Conservation (phyloP, 768 basidiomycete genomes). For the Gymnopilus dilepis region DNA sequence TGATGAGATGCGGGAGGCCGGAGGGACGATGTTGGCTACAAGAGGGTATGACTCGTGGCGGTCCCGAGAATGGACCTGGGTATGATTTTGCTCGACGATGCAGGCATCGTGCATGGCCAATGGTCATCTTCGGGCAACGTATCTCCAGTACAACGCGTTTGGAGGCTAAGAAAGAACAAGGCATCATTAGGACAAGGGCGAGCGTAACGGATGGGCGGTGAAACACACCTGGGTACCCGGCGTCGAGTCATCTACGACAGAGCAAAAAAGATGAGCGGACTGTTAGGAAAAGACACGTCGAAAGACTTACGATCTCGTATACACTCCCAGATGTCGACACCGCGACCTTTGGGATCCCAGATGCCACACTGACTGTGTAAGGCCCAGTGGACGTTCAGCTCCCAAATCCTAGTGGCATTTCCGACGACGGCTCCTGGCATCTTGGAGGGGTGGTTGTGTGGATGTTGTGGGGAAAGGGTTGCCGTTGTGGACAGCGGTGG, state of each 20-base stretch:
- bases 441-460: slow-evolving; percentile 15
- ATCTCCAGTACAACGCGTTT: slow-evolving; percentile 52
- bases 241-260: slow-evolving; percentile 59
- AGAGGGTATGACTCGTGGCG: slow-evolving; percentile 13
- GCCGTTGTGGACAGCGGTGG: slow-evolving; percentile 16
- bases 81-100: slow-evolving; percentile 9
- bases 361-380: slow-evolving; percentile 71
- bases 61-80: slow-evolving; percentile 15
- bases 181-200: neutral
- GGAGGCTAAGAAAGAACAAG: slow-evolving; percentile 32
- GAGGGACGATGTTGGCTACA: neutral
- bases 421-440: slow-evolving; percentile 58
- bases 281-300: neutral
- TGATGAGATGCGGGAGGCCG: neutral
- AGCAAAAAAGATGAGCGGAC: slow-evolving; percentile 6
- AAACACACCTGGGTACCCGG: slow-evolving; percentile 48
- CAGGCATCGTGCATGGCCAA: neutral
- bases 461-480: slow-evolving; percentile 10
- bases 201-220: neutral
- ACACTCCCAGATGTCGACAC: slow-evolving; percentile 82
- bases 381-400: slow-evolving; percentile 67
- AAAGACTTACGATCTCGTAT: slow-evolving; percentile 63
- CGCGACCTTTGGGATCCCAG: slow-evolving; percentile 69
- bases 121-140: slow-evolving; percentile 48
- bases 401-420: slow-evolving; percentile 75